These are phyloP conservation scores for Monosporascus sp. DNA, from an alignment of 2,329 filamentous ascomycete genomes.

Conservation along the genomic window DNA sequence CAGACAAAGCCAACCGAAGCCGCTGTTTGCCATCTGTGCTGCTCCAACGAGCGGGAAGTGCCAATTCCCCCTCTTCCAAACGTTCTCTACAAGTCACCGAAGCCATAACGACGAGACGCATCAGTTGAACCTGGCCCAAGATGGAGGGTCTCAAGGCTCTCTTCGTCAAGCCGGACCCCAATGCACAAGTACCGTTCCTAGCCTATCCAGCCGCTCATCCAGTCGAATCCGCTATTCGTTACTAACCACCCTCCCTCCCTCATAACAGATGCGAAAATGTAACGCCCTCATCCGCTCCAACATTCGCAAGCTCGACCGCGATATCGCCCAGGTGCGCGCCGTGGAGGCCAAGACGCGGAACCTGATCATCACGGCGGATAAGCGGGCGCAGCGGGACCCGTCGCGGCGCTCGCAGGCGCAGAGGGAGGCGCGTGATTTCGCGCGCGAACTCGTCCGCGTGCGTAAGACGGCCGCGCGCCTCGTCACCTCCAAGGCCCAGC, in stretches of 20 bases:
- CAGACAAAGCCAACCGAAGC: no score
- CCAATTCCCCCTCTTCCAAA: not conserved
- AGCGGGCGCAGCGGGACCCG: conserved; percentile 75
- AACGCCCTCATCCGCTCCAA: conserved; percentile 85
- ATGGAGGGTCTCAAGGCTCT: conserved; percentile 88
- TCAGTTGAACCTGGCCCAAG: conserved; percentile 16
- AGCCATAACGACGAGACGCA: no score
- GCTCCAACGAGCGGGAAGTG: not conserved
- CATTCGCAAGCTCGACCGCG: conserved; percentile 89
- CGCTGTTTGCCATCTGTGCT: not conserved
- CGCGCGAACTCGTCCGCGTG: conserved; percentile 77
- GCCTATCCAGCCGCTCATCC: not conserved
- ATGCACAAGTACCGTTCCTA: conserved; percentile 66
- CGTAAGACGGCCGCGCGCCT: conserved; percentile 72
- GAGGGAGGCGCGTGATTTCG: conserved; percentile 81
- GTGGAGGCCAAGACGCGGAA: conserved; percentile 81
- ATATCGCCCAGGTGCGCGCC: conserved; percentile 72
- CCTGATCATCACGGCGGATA: conserved; percentile 77
- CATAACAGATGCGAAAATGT: conserved; percentile 80
- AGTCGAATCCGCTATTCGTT: not conserved
- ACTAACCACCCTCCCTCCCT: not conserved
- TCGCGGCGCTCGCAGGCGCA: conserved; percentile 73
- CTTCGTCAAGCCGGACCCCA: conserved; percentile 88
- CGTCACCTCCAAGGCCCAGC: conserved; percentile 82
- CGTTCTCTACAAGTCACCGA: not conserved